Base-by-base conservation (phyloP, 2,329 filamentous ascomycete species). In the Hymenotorrendiella dingleyae region DNA sequence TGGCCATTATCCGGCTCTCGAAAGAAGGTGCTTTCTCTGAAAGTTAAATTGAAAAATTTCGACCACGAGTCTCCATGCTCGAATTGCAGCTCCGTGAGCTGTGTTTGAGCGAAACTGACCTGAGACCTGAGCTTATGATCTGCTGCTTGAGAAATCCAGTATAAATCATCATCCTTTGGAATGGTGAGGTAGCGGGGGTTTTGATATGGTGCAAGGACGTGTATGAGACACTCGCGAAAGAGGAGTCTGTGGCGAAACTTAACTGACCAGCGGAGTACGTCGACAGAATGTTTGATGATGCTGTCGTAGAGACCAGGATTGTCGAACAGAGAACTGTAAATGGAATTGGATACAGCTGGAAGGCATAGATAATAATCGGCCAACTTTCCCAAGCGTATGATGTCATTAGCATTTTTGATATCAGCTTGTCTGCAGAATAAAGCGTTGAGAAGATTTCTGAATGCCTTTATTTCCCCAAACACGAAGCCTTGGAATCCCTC, bases 401-500 rank as follows among this genome's bases (percentile, higher is more conserved):
- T 19, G n/a, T 45, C 35, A 6, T 2, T 12, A 17, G 19, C 21
- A 12, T 22, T 19, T 1, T 14, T 8, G 11, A 50, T 24, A 3
- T 30, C 22, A 21, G 43, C 40, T 14, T 26, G 22, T 0, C 26
- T 34, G 20, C 16, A 8, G 17, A 41, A 49, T 3, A 51, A 11
- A 1, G 46, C 46, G 8, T 23, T 32, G 2, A 51, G 36, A 23
- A 51, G 11, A 10, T 43, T 47, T 1, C 43, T 10, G 16, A 51
- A 51, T 4, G 28, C 22, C 5, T 14, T 34, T 10, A 27, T 37
- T 26, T 48, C 29, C 1, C 19, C 8, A 4, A 2, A 6, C 10
- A n/a, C 4, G 11, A 42, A 12, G 2, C 42, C 45, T 6, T 16
- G 34, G 19, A 39, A 47, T n/a, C 11, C 5, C 3, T 27, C n/a